Evolutionary conservation across 352 stramenopile species (phyloP).

Genomic region (Phytopythium litorale): DNA sequence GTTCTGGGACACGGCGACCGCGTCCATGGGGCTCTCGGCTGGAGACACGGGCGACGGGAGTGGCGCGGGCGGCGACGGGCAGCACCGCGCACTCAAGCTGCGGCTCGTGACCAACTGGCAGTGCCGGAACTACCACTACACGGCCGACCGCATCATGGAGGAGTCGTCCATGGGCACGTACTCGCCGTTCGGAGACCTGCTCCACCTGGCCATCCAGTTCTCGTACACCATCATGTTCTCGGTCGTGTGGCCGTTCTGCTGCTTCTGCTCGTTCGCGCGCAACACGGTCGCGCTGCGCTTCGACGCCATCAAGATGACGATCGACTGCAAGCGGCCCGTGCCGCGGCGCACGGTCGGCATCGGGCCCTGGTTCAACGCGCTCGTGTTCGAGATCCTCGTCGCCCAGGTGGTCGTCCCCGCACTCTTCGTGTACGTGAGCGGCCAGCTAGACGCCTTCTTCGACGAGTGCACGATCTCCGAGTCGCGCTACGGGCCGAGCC

Average conservation of each 20-base stretch:
- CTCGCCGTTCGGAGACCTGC: slow-evolving; percentile 42
- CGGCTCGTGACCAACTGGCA: slow-evolving; percentile 51
- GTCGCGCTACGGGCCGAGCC: slow-evolving; percentile 33
- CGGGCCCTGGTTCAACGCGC: slow-evolving; percentile 42
- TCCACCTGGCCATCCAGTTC: slow-evolving; percentile 66
- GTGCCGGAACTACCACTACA: slow-evolving; percentile 58
- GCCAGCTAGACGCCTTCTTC: slow-evolving; percentile 58
- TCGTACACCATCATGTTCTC: slow-evolving; percentile 71
- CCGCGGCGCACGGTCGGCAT: slow-evolving; percentile 51
- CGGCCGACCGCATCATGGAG: slow-evolving; percentile 45
- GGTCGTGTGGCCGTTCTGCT: slow-evolving; percentile 63
- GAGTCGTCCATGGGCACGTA: slow-evolving; percentile 62
- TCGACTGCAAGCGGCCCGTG: slow-evolving; percentile 58
- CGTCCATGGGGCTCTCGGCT: background rate
- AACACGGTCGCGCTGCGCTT: slow-evolving; percentile 52
- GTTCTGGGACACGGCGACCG: slow-evolving; percentile 19
- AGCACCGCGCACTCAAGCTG: slow-evolving; percentile 12
- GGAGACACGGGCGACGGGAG: background rate
- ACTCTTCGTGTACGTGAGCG: slow-evolving; percentile 63
- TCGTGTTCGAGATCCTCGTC: slow-evolving; percentile 51
- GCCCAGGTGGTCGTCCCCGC: slow-evolving; percentile 43
- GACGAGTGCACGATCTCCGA: slow-evolving; percentile 27
- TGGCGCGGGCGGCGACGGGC: background rate
- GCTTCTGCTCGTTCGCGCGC: slow-evolving; percentile 42
- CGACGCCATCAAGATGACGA: slow-evolving; percentile 61